A percentile compares a stretch with the other conserved stretches of the same genome.
Evolutionary conservation across 495 filamentous ascomycete species (phyloP).

Genomic region (Pyrenopolyporus hunteri): DNA sequence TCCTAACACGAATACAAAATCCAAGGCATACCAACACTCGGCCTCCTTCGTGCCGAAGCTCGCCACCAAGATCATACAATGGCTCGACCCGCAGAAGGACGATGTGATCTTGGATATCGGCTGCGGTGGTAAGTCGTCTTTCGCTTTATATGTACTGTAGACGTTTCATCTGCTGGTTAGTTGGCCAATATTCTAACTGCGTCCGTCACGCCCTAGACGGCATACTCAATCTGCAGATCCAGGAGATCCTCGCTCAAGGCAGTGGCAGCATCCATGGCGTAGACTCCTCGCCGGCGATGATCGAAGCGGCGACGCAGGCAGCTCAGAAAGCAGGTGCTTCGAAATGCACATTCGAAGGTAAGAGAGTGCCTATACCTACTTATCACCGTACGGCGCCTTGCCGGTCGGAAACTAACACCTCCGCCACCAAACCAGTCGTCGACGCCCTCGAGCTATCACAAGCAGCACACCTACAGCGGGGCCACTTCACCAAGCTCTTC

Average conservation of each 20-base stretch:
- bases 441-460: constrained; percentile 44
- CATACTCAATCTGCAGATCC: constrained; percentile 64
- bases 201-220: constrained; percentile 54
- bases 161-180: background rate
- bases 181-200: background rate
- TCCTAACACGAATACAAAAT: constrained; percentile 2
- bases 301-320: constrained; percentile 56
- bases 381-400: background rate
- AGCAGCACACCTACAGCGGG: constrained; percentile 32
- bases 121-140: constrained; percentile 62
- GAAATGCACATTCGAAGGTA: constrained; percentile 55
- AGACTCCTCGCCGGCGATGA: constrained; percentile 71
- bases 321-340: constrained; percentile 26
- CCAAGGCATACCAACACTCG: constrained; percentile 65
- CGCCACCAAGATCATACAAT: constrained; percentile 66
- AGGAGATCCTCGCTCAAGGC: constrained; percentile 45
- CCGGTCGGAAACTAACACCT: background rate
- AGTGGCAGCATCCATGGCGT: constrained; percentile 63
- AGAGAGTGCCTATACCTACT: background rate
- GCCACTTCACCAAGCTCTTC: constrained; percentile 67
- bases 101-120: constrained; percentile 76
- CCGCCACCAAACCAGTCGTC: constrained; percentile 34
- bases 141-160: background rate
- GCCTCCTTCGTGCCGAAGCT: constrained; percentile 77
- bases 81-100: constrained; percentile 64